Evolutionary conservation across 2,329 filamentous ascomycete genomes (phyloP).

Genomic region (Paraphoma sp.): DNA sequence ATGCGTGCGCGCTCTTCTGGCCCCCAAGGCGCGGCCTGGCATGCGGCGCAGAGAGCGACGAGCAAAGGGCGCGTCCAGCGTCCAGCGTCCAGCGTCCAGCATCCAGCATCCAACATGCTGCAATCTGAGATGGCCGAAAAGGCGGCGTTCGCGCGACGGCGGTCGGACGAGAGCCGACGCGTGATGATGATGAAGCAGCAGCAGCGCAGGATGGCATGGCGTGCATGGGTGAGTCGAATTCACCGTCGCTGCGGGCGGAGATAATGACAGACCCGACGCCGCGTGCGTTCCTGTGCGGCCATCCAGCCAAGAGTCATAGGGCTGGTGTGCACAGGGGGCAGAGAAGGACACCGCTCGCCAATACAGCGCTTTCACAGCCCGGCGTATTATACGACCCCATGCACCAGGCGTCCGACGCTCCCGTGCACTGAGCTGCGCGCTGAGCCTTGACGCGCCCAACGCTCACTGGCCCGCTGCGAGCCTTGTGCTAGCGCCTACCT

Average conservation of each 20-base stretch:
- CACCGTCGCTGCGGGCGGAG: conserved; percentile 7
- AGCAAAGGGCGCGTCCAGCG: not conserved
- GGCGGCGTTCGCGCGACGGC: not conserved
- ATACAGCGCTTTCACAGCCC: conserved; percentile 23
- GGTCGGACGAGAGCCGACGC: conserved; percentile 11
- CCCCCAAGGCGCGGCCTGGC: conserved; percentile 15
- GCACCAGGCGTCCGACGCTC: conserved; percentile 29
- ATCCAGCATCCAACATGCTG: no score
- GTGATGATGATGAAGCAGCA: not conserved
- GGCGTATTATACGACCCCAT: conserved; percentile 20
- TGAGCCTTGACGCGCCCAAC: conserved; percentile 27
- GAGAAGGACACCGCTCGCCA: conserved; percentile 31
- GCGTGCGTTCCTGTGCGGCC: conserved; percentile 1
- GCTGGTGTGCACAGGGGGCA: conserved; percentile 26
- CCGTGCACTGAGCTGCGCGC: conserved; percentile 28
- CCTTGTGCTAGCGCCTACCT: conserved; percentile 34
- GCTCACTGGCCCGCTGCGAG: conserved; percentile 35
- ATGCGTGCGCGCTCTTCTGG: conserved; percentile 5
- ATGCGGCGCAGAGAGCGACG: conserved; percentile 9
- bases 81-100: no score
- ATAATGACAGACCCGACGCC: conserved; percentile 25
- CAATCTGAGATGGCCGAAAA: no score
- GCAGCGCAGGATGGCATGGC: no score
- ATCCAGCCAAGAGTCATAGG: conserved; percentile 31
- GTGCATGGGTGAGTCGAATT: not conserved